Evolutionary conservation across 805 yeast species (phyloP), one percentile per base, ranked within the genome.

Genomic region (Suhomyces xylopsoci): DNA sequence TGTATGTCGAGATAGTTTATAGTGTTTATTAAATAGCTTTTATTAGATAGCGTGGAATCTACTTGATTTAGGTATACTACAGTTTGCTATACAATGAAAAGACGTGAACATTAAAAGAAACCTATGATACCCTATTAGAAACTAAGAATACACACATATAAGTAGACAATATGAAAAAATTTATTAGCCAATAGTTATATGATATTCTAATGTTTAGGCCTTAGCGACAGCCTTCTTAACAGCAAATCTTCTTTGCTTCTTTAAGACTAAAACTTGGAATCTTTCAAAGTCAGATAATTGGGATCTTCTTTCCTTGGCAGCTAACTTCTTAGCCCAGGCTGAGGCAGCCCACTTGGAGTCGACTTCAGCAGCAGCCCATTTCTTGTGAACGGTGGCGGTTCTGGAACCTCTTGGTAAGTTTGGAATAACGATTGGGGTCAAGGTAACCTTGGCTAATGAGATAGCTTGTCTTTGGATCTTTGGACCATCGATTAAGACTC

Each of bases 401-500:
- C 89, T 88, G 62, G 97, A 83, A 78, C 97, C 97, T 83, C 97
- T 93, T 83, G 97, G 91, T 71, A 94, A 81, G 66, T 78, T 79
- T 64, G 87, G 81, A 67, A 90, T 81, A 65, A 92, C 92, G 72
- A 90, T 80, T 77, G 96, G 96, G 69, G 99, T 94, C 77, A 94
- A 85, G 65, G 87, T 88, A 74, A 90, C 90, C 80, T 85, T 89
- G 71, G 85, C 89, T 76, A 94, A 86, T 66, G 87, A 71, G 73
- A 88, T 79, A 64, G 96, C 85, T 83, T 94, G 98, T 82, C 99
- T 90, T 74, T 88, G 83, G 70, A 94, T 88, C 71, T 85, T 76
- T 80, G 99, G 98, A 79, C 99, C 99, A 77, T 94, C 99, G 71
- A 94, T 79, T 75, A 94, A 88, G 72, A 85, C 98, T 83, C 97